Evolutionary conservation across 73 alveolate species (phyloP), one percentile per base, ranked within the genome.

Genomic region (Symbiodinium natans): DNA sequence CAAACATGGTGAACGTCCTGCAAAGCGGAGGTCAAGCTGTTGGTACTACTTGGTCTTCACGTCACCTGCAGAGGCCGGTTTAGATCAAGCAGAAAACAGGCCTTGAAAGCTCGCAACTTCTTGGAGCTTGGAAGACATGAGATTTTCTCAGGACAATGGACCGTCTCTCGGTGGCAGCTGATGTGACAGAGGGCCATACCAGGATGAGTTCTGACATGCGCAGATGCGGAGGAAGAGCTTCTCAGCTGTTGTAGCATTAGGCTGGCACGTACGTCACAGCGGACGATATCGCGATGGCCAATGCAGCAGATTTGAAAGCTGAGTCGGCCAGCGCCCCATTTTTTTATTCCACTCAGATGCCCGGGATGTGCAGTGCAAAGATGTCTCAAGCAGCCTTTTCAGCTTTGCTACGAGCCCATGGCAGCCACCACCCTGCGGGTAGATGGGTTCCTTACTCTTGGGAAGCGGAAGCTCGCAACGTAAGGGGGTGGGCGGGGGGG

Each of bases 221-320:
- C 71, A 52, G 71, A 52, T 52, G 10, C 19, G 71, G 10, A 13
- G 71, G 27, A 52, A 52, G 27, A 52, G 71, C 10, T 52, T 10
- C 71, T 13, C 71, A 13, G 71, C 71, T 52, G 10, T 10, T 13
- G 71, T 19, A 13, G 10, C 27, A 59, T 38, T n/a, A 86, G 94
- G 83, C 41, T 3, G 94, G 94, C 11, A 86, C 73, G 21, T 88
- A 88, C 25, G 95, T 88, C 86, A 88, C 95, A 34, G 39, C 27
- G 33, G 95, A 56, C 43, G 95, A 88, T 33, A 21, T 88, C 43
- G 31, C 4, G n/a, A 56, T 88, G 95, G 95, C 95, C 31, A 7
- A 7, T 0, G 36, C 39, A 3, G 95, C 95, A 1, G 86, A 75
- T 11, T 41, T 40, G 38, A 88, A 88, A 88, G 95, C 95, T 8